phyloP scores from a whole-genome alignment of 192 early-diverging fungal genomes.

The Linnemannia exigua region DNA sequence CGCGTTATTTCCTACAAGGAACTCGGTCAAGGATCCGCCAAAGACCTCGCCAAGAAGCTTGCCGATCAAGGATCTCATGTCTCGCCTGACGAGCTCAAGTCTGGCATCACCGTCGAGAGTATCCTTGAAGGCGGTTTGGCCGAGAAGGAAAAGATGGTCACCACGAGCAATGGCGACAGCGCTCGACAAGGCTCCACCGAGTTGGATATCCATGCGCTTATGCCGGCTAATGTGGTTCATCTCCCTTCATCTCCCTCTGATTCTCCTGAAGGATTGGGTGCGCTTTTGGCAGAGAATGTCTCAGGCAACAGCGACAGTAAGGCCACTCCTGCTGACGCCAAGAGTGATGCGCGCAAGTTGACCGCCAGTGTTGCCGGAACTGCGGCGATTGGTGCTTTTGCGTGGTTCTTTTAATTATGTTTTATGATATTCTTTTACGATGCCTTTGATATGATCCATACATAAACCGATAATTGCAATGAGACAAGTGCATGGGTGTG shows the following conservation, averaged over 20 bases:
- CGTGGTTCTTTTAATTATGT: not conserved
- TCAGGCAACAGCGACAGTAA: not conserved
- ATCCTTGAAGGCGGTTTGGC: constrained; percentile 23
- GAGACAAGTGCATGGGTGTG: no score
- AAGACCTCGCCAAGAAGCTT: constrained; percentile 15
- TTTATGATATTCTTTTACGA: not conserved
- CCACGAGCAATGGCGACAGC: not conserved
- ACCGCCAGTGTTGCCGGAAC: constrained; percentile 1
- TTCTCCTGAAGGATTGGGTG: not conserved
- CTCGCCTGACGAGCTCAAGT: constrained; percentile 14
- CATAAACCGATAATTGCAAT: no score
- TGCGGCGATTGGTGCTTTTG: not conserved
- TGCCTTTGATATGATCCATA: not conserved
- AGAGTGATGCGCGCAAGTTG: not conserved
- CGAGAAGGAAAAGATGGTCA: constrained; percentile 26
- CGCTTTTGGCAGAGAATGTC: not conserved
- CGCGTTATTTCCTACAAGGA: constrained; percentile 35
- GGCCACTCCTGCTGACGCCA: not conserved
- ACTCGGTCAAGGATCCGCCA: not conserved
- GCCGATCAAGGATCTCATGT: constrained; percentile 33
- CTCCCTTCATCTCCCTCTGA: not conserved
- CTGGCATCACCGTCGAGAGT: constrained; percentile 9
- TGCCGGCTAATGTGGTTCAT: not conserved
- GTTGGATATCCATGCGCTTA: not conserved
- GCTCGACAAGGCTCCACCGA: not conserved